Evolutionary conservation across 257 asterid species (phyloP).

Genomic region (Fraxinus anomala): DNA sequence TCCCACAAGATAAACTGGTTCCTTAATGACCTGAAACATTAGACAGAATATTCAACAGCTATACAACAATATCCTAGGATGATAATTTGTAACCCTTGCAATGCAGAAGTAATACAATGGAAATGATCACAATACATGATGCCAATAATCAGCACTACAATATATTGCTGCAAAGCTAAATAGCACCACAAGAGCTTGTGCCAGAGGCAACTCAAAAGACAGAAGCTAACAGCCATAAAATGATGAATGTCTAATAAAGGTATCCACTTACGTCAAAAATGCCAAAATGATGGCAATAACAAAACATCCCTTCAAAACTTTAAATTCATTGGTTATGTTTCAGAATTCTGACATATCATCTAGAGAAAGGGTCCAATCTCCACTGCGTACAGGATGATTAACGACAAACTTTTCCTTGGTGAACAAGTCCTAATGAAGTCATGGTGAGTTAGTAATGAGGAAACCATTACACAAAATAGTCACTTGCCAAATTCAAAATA

Average conservation of each 20-base stretch:
- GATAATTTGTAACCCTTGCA: neutral
- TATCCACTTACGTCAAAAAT: neutral
- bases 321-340: neutral
- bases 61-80: neutral
- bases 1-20: constrained; percentile 91
- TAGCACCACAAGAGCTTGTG: neutral
- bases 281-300: neutral
- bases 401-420: neutral
- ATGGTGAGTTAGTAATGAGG: neutral
- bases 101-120: neutral
- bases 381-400: neutral
- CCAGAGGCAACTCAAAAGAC: neutral
- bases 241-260: neutral
- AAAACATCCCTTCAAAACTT: neutral
- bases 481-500: neutral
- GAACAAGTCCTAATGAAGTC: neutral
- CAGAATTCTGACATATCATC: neutral
- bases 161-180: neutral
- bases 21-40: constrained; percentile 68
- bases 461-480: neutral
- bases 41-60: neutral
- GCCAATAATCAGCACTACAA: neutral
- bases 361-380: neutral
- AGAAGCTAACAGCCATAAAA: neutral
- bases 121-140: neutral